Percentiles rank a stretch among this genome's conserved stretches.
These are phyloP conservation scores for Mycena galopus DNA, from an alignment of 768 basidiomycete genomes.

Conservation along the genomic window DNA sequence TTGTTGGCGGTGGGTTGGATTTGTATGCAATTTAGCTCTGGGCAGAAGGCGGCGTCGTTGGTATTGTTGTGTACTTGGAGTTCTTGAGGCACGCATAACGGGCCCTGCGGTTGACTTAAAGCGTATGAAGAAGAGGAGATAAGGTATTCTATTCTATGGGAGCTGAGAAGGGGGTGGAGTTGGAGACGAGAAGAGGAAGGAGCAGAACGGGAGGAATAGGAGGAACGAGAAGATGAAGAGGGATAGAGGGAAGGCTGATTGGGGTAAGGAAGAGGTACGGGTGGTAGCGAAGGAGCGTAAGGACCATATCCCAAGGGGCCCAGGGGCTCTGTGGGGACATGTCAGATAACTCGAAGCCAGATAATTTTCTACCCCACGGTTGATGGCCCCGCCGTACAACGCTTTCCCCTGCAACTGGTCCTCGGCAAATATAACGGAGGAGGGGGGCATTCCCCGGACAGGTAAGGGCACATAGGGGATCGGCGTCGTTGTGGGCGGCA, in stretches of 20 bases:
- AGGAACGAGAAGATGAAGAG: slow-evolving; percentile 1
- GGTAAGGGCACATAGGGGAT: slow-evolving; percentile 7
- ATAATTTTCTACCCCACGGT: background rate
- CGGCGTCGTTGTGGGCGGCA: slow-evolving; percentile 9
- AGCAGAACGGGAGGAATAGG: background rate
- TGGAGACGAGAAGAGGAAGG: background rate
- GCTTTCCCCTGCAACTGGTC: background rate
- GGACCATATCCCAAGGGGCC: background rate
- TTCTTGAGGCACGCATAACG: slow-evolving; percentile 35
- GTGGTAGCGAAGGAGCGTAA: slow-evolving; percentile 11
- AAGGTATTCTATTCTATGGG: slow-evolving; percentile 10
- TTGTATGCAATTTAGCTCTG: slow-evolving; percentile 19
- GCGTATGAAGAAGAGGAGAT: slow-evolving; percentile 20
- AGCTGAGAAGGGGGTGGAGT: slow-evolving; percentile 17
- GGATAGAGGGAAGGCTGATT: slow-evolving; percentile 4
- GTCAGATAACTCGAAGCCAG: slow-evolving; percentile 1
- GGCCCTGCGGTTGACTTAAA: slow-evolving; percentile 19
- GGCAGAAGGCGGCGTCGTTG: slow-evolving; percentile 8
- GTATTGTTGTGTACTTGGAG: background rate
- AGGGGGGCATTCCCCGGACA: background rate
- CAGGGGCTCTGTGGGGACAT: background rate
- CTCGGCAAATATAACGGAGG: slow-evolving; percentile 3
- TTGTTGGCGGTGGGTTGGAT: slow-evolving; percentile 21
- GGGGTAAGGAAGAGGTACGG: slow-evolving; percentile 16
- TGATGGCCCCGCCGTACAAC: background rate